Evolutionary conservation across 169 alveolate species (phyloP).

Genomic region (Plasmodium falciparum): DNA sequence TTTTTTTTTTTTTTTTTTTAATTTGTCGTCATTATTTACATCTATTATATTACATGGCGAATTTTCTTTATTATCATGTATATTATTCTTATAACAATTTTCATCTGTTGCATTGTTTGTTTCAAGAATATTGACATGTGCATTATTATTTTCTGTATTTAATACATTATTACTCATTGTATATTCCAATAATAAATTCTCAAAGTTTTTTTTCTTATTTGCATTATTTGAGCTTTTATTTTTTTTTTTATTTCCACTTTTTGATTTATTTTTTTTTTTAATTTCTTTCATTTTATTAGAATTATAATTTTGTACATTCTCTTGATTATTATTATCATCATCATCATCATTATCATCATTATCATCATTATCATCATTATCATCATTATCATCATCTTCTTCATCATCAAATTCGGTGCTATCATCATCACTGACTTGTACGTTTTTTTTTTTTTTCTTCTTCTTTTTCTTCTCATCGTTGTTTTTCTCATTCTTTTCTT

Average conservation of each 20-base stretch:
- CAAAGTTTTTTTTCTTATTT: conserved; percentile 22
- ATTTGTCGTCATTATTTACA: conserved; percentile 17
- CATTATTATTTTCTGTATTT: background rate
- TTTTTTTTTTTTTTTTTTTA: conserved; percentile 54
- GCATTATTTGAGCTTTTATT: conserved; percentile 29
- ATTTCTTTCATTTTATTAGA: background rate
- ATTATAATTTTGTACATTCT: background rate
- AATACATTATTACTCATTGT: conserved; percentile 11
- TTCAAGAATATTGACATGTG: background rate
- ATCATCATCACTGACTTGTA: conserved; percentile 9
- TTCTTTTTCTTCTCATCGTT: conserved; percentile 16
- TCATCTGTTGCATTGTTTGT: background rate
- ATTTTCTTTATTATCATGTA: background rate
- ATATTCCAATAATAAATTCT: conserved; percentile 35
- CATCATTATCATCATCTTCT: background rate
- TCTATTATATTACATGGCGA: background rate
- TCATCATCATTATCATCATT: conserved; percentile 25
- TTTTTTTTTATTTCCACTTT: conserved; percentile 10
- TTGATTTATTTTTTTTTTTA: conserved; percentile 4
- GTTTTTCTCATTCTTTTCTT: background rate
- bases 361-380: background rate
- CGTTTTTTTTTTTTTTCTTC: conserved; percentile 21
- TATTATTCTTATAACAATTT: background rate
- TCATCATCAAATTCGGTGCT: conserved; percentile 28
- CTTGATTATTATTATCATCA: background rate